Percentiles rank a stretch among this genome's conserved stretches.
Evolutionary conservation across 139 green algal genomes (phyloP).

Genomic region (Closterium sp.): DNA sequence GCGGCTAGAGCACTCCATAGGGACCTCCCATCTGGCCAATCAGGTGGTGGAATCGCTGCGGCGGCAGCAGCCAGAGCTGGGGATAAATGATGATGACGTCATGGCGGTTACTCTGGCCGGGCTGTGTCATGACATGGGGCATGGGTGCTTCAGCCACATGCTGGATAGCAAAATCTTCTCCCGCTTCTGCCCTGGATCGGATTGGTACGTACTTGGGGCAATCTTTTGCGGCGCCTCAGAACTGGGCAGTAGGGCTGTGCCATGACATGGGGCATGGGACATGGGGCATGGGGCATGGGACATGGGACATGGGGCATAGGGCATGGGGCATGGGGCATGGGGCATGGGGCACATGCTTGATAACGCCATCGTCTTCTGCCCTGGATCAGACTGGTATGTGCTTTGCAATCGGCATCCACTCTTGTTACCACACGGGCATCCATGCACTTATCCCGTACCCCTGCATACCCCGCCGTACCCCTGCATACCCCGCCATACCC

Average conservation of each 20-base stretch:
- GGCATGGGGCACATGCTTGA: neutral
- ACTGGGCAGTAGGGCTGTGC: slow-evolving; percentile 65
- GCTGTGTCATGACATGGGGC: neutral
- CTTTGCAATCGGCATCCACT: too few species aligned
- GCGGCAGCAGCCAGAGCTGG: slow-evolving; percentile 52
- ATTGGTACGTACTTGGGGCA: neutral
- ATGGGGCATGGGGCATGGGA: neutral
- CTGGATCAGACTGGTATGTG: neutral
- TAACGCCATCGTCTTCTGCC: neutral
- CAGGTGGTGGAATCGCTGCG: slow-evolving; percentile 51
- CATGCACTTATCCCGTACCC: too few species aligned
- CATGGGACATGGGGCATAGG: neutral
- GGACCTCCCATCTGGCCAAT: slow-evolving; percentile 48
- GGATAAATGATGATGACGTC: slow-evolving; percentile 65
- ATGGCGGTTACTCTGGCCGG: slow-evolving; percentile 64
- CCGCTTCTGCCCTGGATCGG: neutral
- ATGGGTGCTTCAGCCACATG: neutral
- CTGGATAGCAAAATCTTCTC: neutral
- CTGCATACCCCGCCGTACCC: too few species aligned
- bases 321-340: neutral
- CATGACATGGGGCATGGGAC: neutral
- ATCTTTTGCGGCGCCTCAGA: too few species aligned
- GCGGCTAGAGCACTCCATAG: slow-evolving; percentile 84
- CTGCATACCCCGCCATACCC: too few species aligned
- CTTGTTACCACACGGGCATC: too few species aligned